Evolutionary conservation across 495 filamentous ascomycete genomes (phyloP), one percentile per base, ranked within the genome.

Genomic region (Ascodesmis nigricans): DNA sequence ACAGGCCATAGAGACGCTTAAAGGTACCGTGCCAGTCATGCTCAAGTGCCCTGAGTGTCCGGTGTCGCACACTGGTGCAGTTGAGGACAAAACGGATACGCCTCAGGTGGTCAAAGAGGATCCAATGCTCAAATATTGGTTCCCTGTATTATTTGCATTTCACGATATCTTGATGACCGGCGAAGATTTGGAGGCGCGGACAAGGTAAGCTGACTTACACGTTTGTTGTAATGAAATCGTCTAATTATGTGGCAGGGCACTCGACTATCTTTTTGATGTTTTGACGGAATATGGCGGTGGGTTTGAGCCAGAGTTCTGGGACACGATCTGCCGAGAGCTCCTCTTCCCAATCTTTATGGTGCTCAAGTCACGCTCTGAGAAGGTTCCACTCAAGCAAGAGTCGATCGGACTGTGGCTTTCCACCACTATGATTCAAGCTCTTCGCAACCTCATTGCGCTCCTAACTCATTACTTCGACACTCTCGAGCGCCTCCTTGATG

Each of bases 91-190:
- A 57, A n/a, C 49, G 45, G 56, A 49, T 38, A 55, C 61, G 18
- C 49, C 54, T 2, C 68, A 65, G 27, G 52, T 62, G 16, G 66
- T 87, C 42, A 83, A 95, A 49, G 90, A 95, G 51, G 84, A 91
- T 23, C 49, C 48, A 10, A 44, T 52, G 48, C 38, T 45, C 16
- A 52, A 47, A 23, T 99, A 78, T 55, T 99, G 87, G 87, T 95
- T 93, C 44, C 87, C 87, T 0, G 75, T 99, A 19, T 64, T 99
- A 8, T 95, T 95, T 52, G 82, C 90, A 4, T 95, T 95, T 60
- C 87, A 99, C 55, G 87, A 99, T 56, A 82, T 95, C 14, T 61
- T 99, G 14, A 99, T 99, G 87, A 99, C 87, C 19, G 87, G 87
- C 2, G 87, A 95, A 53, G 87, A 99, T 51, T 65, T 99, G n/a